phyloP scores from a whole-genome alignment of 2,329 filamentous ascomycete species.

The Talaromyces sp. region DNA sequence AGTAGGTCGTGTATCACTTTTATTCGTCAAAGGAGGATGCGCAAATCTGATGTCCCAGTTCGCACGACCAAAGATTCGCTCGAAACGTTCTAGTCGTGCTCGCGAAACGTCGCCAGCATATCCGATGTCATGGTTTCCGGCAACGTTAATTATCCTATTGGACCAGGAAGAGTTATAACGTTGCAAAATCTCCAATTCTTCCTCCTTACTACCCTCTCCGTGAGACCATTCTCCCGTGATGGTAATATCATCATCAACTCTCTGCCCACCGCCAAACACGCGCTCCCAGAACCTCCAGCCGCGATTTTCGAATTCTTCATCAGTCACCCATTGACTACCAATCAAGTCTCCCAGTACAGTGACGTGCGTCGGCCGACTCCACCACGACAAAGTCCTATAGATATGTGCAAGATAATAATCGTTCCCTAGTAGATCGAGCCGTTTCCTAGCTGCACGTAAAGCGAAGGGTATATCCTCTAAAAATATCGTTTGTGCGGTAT shows the following conservation, averaged over 20 bases:
- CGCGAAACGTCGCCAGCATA: conserved; percentile 87
- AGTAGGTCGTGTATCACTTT: conserved; percentile 47
- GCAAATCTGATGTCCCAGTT: conserved; percentile 85
- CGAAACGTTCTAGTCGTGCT: conserved; percentile 75
- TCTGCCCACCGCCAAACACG: conserved; percentile 67
- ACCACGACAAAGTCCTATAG: conserved; percentile 79
- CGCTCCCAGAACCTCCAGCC: conserved; percentile 74
- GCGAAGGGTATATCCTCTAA: conserved; percentile 67
- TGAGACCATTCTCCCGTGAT: conserved; percentile 25
- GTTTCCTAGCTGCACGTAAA: conserved; percentile 68
- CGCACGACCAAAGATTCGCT: conserved; percentile 76
- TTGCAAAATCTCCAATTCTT: conserved; percentile 38
- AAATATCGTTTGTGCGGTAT: conserved; percentile 40
- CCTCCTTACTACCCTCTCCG: conserved; percentile 27
- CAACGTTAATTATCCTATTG: conserved; percentile 79
- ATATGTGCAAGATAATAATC: conserved; percentile 94
- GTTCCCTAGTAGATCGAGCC: conserved; percentile 85
- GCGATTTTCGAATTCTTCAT: conserved; percentile 75
- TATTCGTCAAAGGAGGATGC: conserved; percentile 43
- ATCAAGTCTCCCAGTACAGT: conserved; percentile 86
- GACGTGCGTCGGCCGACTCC: conserved; percentile 79
- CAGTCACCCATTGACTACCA: conserved; percentile 90
- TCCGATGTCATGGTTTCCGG: conserved; percentile 93
- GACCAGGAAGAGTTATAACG: conserved; percentile 60
- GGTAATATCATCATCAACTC: conserved; percentile 52